A percentile compares a stretch with the other conserved stretches of the same genome.
Evolutionary conservation across 805 yeast genomes (phyloP).

Genomic region (Metschnikowia sp.): DNA sequence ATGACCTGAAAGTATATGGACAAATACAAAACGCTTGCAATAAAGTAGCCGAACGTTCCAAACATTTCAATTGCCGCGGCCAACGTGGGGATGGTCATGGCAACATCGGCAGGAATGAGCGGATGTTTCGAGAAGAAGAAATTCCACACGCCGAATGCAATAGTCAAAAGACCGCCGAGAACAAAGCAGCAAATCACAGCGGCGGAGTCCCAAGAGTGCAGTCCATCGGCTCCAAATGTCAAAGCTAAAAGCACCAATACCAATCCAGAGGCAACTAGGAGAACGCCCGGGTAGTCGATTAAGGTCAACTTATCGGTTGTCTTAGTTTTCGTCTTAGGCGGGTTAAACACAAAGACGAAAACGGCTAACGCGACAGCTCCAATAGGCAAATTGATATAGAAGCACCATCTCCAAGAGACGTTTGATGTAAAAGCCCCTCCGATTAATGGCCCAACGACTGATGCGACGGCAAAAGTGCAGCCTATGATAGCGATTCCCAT

Average conservation of each 20-base stretch:
- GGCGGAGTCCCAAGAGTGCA: conserved; percentile 22
- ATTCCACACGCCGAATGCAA: conserved; percentile 21
- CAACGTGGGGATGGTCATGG: conserved; percentile 11
- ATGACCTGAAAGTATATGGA: conserved; percentile 52
- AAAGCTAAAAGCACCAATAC: conserved; percentile 23
- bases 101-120: conserved; percentile 18
- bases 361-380: conserved; percentile 21
- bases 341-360: conserved; percentile 20
- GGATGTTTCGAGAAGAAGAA: conserved; percentile 18
- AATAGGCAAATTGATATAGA: conserved; percentile 26
- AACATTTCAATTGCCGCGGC: conserved; percentile 15
- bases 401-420: conserved; percentile 28
- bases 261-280: conserved; percentile 19
- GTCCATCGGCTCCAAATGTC: conserved; percentile 22
- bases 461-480: conserved; percentile 21
- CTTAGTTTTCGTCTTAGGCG: conserved; percentile 16
- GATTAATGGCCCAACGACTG: conserved; percentile 25
- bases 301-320: conserved; percentile 15
- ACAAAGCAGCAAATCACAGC: conserved; percentile 24
- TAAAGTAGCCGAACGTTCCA: conserved; percentile 20
- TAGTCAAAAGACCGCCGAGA: conserved; percentile 19
- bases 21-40: conserved; percentile 24
- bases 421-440: conserved; percentile 26
- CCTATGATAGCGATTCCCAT: conserved; percentile 21
- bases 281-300: conserved; percentile 22